phyloP scores from a whole-genome alignment of 2,329 filamentous ascomycete genomes.

The Penicillium griseofulvum region DNA sequence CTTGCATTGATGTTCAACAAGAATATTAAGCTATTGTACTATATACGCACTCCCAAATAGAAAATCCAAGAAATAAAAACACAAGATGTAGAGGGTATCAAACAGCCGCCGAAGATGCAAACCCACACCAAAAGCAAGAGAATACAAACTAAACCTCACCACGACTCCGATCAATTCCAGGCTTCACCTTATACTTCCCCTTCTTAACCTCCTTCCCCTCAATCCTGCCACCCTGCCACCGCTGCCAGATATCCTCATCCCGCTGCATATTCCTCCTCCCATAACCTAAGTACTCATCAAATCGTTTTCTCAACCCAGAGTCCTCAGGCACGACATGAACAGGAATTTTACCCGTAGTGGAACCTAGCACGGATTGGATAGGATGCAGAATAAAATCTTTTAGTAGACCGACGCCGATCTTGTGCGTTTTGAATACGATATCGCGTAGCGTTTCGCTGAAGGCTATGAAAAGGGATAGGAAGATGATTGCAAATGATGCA shows the following conservation, averaged over 20 bases:
- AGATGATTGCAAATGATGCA: conserved; percentile 54
- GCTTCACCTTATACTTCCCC: conserved; percentile 1
- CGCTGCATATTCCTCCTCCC: conserved; percentile 18
- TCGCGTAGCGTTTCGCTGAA: conserved; percentile 47
- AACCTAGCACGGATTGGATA: conserved; percentile 11
- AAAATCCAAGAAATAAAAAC: neutral
- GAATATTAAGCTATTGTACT: neutral
- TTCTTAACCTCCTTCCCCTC: conserved; percentile 8
- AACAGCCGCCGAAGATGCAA: neutral
- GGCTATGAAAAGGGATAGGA: conserved; percentile 53
- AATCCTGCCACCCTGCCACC: conserved; percentile 20
- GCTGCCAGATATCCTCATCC: conserved; percentile 34
- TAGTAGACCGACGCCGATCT: conserved; percentile 21
- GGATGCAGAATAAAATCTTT: conserved; percentile 26
- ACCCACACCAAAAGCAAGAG: neutral
- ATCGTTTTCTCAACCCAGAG: conserved; percentile 20
- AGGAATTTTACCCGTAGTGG: conserved; percentile 8
- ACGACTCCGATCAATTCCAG: neutral
- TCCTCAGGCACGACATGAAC: conserved; percentile 16
- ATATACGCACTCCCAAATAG: neutral
- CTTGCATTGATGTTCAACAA: neutral
- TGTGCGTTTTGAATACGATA: conserved; percentile 22
- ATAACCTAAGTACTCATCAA: conserved; percentile 28
- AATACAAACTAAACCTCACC: neutral
- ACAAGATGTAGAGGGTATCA: neutral